phyloP scores from a whole-genome alignment of 495 filamentous ascomycete genomes.

The Penicillium angulare region DNA sequence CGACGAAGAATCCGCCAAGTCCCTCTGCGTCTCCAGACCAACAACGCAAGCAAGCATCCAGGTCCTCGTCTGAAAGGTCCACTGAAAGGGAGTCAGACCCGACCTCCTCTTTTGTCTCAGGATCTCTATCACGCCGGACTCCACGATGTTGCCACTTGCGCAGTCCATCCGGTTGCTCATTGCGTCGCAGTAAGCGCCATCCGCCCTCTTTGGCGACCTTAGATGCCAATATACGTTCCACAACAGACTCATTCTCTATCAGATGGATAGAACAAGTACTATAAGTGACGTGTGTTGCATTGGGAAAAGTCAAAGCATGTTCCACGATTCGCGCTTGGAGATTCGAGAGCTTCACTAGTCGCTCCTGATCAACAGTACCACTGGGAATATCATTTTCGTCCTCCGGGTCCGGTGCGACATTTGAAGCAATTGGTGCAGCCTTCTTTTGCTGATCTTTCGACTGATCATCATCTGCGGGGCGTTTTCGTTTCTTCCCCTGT shows the following conservation, averaged over 20 bases:
- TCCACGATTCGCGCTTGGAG: slow-evolving; percentile 76
- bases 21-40: slow-evolving; percentile 77
- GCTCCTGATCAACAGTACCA: slow-evolving; percentile 32
- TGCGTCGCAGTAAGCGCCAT: slow-evolving; percentile 70
- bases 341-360: slow-evolving; percentile 68
- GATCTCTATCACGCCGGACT: slow-evolving; percentile 31
- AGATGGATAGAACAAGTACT: slow-evolving; percentile 88
- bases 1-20: slow-evolving; percentile 72
- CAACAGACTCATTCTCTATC: slow-evolving; percentile 86
- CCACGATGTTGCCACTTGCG: slow-evolving; percentile 71
- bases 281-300: slow-evolving; percentile 77
- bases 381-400: slow-evolving; percentile 39
- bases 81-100: slow-evolving; percentile 7
- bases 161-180: slow-evolving; percentile 70
- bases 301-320: slow-evolving; percentile 80
- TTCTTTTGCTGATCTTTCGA: slow-evolving; percentile 13
- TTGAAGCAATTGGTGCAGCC: slow-evolving; percentile 8
- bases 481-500: slow-evolving; percentile 48
- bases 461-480: slow-evolving; percentile 23
- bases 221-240: slow-evolving; percentile 63
- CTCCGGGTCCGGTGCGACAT: slow-evolving; percentile 14
- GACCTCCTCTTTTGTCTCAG: neutral
- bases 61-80: slow-evolving; percentile 47
- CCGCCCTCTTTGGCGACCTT: slow-evolving; percentile 63
- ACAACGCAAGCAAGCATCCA: slow-evolving; percentile 78